Evolutionary conservation across 2,329 filamentous ascomycete genomes (phyloP).

Genomic region (Hawksworthiomyces lignivorus): DNA sequence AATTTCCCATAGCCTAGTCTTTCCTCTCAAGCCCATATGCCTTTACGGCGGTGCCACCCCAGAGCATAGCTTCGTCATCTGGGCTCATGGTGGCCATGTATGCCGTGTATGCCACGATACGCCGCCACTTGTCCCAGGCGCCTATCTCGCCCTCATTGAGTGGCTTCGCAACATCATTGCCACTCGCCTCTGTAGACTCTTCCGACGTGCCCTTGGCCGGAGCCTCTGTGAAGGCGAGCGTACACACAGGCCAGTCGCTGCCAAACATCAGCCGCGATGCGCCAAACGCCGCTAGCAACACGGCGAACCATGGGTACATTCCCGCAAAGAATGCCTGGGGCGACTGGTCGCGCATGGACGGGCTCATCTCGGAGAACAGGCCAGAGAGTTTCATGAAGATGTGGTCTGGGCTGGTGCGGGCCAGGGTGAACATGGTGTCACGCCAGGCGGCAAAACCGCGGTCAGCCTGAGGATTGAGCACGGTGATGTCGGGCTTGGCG

Average conservation of each 20-base stretch:
- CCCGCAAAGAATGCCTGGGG: conserved; percentile 53
- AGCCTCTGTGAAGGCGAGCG: conserved; percentile 42
- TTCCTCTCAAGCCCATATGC: conserved; percentile 52
- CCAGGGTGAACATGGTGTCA: conserved; percentile 58
- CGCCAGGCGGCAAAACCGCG: conserved; percentile 62
- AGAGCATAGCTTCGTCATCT: conserved; percentile 59
- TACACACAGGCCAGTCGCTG: conserved; percentile 91
- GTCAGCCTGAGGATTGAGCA: conserved; percentile 49
- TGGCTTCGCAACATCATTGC: conserved; percentile 11
- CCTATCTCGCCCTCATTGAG: conserved; percentile 32
- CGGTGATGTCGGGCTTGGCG: conserved; percentile 73
- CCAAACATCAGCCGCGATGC: conserved; percentile 75
- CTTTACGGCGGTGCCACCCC: conserved; percentile 61
- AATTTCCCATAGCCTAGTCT: too few species aligned
- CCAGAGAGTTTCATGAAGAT: conserved; percentile 94
- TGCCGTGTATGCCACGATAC: conserved; percentile 61
- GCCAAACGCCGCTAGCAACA: conserved; percentile 66
- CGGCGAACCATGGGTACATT: conserved; percentile 63
- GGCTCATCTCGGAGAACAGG: conserved; percentile 69
- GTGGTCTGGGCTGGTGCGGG: conserved; percentile 42
- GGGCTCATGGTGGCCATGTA: conserved; percentile 52
- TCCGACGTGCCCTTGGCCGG: not conserved
- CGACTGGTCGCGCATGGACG: conserved; percentile 39
- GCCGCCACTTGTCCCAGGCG: conserved; percentile 71
- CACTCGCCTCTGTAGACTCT: not conserved